Base-by-base conservation (phyloP, 2,329 filamentous ascomycete species). In the Colletotrichum falcatum region DNA sequence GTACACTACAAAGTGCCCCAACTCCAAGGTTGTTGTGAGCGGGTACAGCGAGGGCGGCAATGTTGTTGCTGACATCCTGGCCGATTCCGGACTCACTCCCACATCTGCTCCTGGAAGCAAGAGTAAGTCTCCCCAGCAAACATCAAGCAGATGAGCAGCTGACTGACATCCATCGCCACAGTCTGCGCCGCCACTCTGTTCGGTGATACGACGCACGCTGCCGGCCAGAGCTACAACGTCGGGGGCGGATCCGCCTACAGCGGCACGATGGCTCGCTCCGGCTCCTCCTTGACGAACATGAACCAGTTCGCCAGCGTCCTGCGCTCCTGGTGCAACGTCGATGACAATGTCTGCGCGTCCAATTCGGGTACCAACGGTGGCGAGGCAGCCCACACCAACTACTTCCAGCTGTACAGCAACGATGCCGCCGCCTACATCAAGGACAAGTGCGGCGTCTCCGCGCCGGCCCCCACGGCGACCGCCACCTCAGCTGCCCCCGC, bases 21-120 rank as follows among this genome's bases (percentile, higher is more conserved):
- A 81, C 53, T 72, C 81, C 35, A 81, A 79, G 70, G 76, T 84
- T 16, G 80, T 82, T 14, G 63, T 84, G 37, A 81, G 78, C 68
- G 82, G 83, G 0, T 84, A 82, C 73, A 81, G 79, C 5, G 79
- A 84, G 68, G 83, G 82, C 59, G 78, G 76, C 5, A 80, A 83
- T 9, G 76, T 84, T 20, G 73, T 81, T 23, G 77, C 79, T 37
- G 78, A 81, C 71, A 77, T 82, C 46, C 74, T 81, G 3, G 78
- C 77, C 44, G 78, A 74, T n/a, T 67, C 74, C 2, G 76, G 75
- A 1, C 62, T 82, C 20, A 75, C 76, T 62, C 67, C 74, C 9
- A 58, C 71, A 28, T 74, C 74, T 18, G 65, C 70, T 1, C 77
- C 80, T 0, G 80, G 76, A 23, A 80, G 75, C 68, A 75, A 75